These are phyloP conservation scores for Pyrus hybrid DNA, from an alignment of 331 rosid species.

Conservation along the genomic window DNA sequence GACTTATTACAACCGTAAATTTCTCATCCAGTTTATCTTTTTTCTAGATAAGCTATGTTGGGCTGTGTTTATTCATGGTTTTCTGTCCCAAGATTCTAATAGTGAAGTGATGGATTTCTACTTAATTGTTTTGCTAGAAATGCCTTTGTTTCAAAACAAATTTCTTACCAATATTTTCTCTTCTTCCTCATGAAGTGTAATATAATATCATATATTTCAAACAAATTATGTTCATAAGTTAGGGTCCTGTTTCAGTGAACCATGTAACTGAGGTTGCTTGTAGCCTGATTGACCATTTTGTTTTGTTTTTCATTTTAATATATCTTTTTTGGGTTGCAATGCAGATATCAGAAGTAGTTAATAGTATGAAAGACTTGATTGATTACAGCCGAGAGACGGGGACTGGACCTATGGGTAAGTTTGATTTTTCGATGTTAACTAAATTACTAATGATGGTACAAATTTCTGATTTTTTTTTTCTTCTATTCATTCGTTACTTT, in stretches of 20 bases:
- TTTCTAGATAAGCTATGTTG: background rate
- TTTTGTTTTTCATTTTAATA: background rate
- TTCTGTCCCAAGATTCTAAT: no score
- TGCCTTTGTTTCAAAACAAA: no score
- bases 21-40: background rate
- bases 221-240: no score
- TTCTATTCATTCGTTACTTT: background rate
- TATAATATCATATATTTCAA: no score
- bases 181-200: no score
- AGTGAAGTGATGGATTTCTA: no score
- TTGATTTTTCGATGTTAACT: background rate
- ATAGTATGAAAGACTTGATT: constrained; percentile 97
- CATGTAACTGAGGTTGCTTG: no score
- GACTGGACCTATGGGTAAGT: constrained; percentile 94
- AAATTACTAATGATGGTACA: background rate
- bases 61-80: no score
- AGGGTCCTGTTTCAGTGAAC: no score
- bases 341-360: constrained; percentile 98
- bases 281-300: no score
- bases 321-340: constrained; percentile 8
- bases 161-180: no score
- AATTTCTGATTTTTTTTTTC: background rate
- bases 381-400: constrained; percentile 89
- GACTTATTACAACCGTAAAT: background rate
- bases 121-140: no score